Evolutionary conservation across 805 yeast genomes (phyloP), one percentile per base, ranked within the genome.

Genomic region (Suhomyces tanzawaensis): DNA sequence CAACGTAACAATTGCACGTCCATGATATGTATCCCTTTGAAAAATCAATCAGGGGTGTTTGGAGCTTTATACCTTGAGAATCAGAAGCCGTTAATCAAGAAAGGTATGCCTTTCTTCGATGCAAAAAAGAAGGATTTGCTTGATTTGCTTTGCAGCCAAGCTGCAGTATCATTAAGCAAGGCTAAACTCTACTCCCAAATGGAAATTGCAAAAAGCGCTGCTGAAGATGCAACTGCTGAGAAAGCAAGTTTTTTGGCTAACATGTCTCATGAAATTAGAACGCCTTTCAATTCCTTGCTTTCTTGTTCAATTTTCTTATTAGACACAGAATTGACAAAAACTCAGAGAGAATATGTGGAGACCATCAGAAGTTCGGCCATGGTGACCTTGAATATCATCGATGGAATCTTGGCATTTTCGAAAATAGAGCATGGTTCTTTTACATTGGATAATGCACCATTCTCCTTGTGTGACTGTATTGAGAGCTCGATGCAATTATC

Each of bases 231-330:
- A 3, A 73, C 77, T 1, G 73, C 74, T 4, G 77, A 72, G 48
- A 75, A 74, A 54, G 76, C 79, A 3, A 72, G 75, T 36, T 75
- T 75, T 49, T 50, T 75, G 40, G 69, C 69, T 16, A 76, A 75
- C 44, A 75, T 75, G 81, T 74, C 79, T 1, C 81, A 75, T 47
- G 81, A 75, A 45, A 74, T 75, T 34, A 57, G 81, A 34, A 75
- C 81, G 2, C 81, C 81, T 1, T 75, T 75, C 55, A 76, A 76
- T 47, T 72, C 76, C 2, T 58, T 72, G 22, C 57, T 73, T 39
- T 71, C 76, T 13, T 72, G 76, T 51, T 65, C 75, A 2, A 66
- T 74, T 3, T 69, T 75, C 44, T 57, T 76, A 39, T 54, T 75
- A 36, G 79, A 74, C 41, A 75, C 81, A 0, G 63, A 60, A 3